A percentile compares a stretch with the other conserved stretches of the same genome.
Conservation (phyloP, 345 rosid genomes). For the Reutealis trisperma region DNA sequence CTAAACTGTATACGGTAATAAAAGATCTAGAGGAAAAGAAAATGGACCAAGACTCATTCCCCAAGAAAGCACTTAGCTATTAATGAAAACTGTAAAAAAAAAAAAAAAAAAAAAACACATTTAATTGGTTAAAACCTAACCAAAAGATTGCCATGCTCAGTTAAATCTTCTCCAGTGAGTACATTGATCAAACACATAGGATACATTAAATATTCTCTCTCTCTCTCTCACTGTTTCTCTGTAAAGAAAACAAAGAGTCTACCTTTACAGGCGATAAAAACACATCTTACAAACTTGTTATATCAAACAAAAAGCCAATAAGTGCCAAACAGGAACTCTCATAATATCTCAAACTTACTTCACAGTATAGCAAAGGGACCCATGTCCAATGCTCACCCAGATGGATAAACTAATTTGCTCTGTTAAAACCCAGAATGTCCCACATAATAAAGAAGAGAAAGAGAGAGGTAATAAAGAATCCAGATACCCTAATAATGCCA, state of each 20-base stretch:
- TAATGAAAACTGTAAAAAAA: not conserved
- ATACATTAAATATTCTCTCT: slow-evolving; percentile 11
- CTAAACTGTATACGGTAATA: not conserved
- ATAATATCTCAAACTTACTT: slow-evolving; percentile 26
- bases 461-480: not conserved
- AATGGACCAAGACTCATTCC: not conserved
- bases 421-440: slow-evolving; percentile 2
- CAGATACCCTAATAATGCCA: not conserved
- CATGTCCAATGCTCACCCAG: slow-evolving; percentile 6
- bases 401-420: slow-evolving; percentile 25
- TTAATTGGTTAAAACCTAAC: not conserved
- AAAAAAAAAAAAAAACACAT: not conserved
- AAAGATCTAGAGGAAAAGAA: slow-evolving; percentile 4
- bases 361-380: slow-evolving; percentile 24
- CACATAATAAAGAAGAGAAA: not conserved
- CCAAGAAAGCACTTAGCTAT: not conserved
- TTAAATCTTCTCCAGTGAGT: not conserved
- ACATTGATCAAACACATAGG: slow-evolving; percentile 12
- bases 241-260: not conserved
- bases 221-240: not conserved
- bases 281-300: slow-evolving; percentile 12
- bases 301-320: slow-evolving; percentile 15
- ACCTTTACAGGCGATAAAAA: slow-evolving; percentile 17
- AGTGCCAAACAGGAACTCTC: slow-evolving; percentile 18
- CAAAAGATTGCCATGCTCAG: not conserved